Evolutionary conservation across 768 basidiomycete genomes (phyloP).

Genomic region (Rhodotorula sphaerocarpa): DNA sequence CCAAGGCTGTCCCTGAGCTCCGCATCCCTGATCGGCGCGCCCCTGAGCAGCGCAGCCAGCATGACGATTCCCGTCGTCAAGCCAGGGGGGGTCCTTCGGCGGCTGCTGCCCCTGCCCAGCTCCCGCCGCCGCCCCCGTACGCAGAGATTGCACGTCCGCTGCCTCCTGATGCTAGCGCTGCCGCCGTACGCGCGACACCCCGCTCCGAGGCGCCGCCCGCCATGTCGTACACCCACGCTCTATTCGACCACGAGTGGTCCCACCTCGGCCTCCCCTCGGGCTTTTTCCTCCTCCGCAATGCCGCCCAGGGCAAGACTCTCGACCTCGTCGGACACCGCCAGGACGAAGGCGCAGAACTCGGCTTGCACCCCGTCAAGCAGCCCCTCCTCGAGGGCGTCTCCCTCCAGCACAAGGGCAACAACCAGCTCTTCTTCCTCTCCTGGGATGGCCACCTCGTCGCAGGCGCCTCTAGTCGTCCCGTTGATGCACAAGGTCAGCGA

Average conservation of each 20-base stretch:
- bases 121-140: constrained; percentile 1
- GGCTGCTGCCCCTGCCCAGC: not conserved
- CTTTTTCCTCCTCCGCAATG: constrained; percentile 24
- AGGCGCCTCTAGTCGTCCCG: not conserved
- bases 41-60: too few species aligned
- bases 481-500: constrained; percentile 11
- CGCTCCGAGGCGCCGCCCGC: too few species aligned
- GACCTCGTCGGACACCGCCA: constrained; percentile 10
- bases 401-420: constrained; percentile 11
- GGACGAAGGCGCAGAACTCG: constrained; percentile 14
- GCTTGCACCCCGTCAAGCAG: constrained; percentile 27
- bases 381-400: constrained; percentile 7
- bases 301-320: constrained; percentile 22
- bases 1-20: too few species aligned
- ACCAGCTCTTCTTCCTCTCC: constrained; percentile 24
- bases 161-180: not conserved
- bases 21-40: too few species aligned
- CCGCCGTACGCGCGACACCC: not conserved
- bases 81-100: too few species aligned
- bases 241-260: not conserved
- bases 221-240: not conserved
- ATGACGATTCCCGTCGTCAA: too few species aligned
- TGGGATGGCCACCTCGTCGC: constrained; percentile 20
- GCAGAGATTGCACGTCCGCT: not conserved
- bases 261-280: constrained; percentile 10